Base-by-base conservation (phyloP, 257 asterid genomes). In the Nyctanthes arbortristis region DNA sequence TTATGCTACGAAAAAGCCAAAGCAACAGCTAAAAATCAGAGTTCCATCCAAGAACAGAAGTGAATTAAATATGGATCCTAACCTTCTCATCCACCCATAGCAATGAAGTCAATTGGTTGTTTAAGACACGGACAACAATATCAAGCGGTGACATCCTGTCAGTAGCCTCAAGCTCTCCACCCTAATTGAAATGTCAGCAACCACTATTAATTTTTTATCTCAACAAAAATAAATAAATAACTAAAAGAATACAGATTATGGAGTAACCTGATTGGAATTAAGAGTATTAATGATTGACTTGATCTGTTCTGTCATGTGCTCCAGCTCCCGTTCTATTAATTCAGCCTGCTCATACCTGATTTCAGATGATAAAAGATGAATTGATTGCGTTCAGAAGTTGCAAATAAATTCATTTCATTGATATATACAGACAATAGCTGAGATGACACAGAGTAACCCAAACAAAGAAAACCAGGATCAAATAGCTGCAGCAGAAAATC, bases 1-100 rank as follows among this genome's bases (percentile, higher is more conserved):
- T 13, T 47, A 47, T 20, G 22, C 24, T 18, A 45, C 2, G 13
- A 5, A 45, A 45, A 45, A 24, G 25, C 55, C 24, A n/a, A n/a
- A 20, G 57, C 57, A 47, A 47, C 27, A 31, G 24, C 7, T 14
- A n/a, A 24, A 10, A 30, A 0, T 16, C n/a, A 57, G 47, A 68
- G 32, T 40, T 29, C 29, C 28, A 62, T 56, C 20, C 49, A 39
- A 68, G 76, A 47, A 47, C 39, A 72, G 60, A 40, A 54, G 70
- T 47, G 52, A 35, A 47, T 22, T 45, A 37, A 34, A 58, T 3
- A 13, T 57, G 47, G 77, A 69, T 8, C 34, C 87, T 68, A 45
- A 90, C 98, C 97, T 94, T 94, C 81, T 94, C 99, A 76, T 94
- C 96, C 45, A 91, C 75, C 97, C 93, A 89, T 89, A 89, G 85